Conservation (phyloP, 352 stramenopile genomes). For the Globisporangium sylvaticum region DNA sequence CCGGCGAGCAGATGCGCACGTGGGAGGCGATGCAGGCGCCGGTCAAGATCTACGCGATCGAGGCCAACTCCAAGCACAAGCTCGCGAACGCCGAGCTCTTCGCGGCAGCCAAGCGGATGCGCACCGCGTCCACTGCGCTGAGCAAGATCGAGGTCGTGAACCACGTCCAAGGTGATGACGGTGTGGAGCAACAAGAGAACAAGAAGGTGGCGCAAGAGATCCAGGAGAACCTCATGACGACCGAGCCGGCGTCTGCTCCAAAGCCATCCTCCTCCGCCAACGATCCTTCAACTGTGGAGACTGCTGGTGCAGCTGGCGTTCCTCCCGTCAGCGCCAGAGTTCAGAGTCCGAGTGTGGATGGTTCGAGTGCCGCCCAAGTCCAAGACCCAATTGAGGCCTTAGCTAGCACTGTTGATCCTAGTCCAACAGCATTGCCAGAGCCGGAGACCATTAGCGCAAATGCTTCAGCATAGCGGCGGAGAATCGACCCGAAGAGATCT, state of each 20-base stretch:
- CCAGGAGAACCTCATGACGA: slow-evolving; percentile 1
- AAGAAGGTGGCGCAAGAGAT: background rate
- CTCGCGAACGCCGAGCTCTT: slow-evolving; percentile 23
- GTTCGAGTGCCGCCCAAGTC: background rate
- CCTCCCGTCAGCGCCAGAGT: background rate
- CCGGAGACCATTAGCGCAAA: background rate
- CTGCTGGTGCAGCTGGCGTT: no score
- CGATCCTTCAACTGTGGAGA: no score
- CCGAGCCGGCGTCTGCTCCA: background rate
- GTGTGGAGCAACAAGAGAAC: background rate
- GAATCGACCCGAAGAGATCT: background rate
- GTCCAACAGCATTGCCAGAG: background rate
- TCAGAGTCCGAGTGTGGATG: background rate
- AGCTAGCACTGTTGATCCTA: background rate
- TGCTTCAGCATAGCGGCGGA: background rate
- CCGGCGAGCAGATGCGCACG: slow-evolving; percentile 42
- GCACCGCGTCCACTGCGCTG: background rate
- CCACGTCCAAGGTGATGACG: background rate
- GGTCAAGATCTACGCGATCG: slow-evolving; percentile 60
- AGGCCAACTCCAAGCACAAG: slow-evolving; percentile 50
- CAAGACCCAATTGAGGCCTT: background rate
- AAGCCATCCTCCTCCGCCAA: no score
- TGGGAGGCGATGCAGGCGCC: slow-evolving; percentile 64
- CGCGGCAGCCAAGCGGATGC: slow-evolving; percentile 6
- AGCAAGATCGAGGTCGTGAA: background rate